phyloP scores from a whole-genome alignment of 2,329 filamentous ascomycete genomes.

The Incumbomyces delicatus region DNA sequence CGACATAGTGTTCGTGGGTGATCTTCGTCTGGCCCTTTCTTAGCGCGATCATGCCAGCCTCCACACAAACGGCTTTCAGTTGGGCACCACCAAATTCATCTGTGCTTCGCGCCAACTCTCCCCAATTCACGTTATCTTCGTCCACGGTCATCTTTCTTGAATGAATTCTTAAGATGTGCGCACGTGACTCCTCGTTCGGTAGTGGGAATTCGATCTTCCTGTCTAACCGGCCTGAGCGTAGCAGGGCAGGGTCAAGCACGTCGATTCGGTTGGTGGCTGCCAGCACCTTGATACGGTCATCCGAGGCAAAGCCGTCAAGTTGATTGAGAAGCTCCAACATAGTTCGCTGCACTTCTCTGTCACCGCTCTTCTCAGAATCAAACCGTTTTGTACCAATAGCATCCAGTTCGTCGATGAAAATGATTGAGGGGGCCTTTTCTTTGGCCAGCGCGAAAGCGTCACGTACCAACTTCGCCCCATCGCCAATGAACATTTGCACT shows the following conservation, averaged over 20 bases:
- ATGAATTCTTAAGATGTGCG: slow-evolving; percentile 95
- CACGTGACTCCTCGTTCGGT: slow-evolving; percentile 92
- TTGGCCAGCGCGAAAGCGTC: slow-evolving; percentile 97
- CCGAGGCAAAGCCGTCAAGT: slow-evolving; percentile 92
- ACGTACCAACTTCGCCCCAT: slow-evolving; percentile 92
- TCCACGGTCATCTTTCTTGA: slow-evolving; percentile 97
- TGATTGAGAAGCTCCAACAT: slow-evolving; percentile 99
- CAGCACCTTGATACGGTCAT: slow-evolving; percentile 92
- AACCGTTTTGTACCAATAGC: slow-evolving; percentile 98
- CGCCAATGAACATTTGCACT: slow-evolving; percentile 99
- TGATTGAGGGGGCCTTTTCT: slow-evolving; percentile 97
- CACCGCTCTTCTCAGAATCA: slow-evolving; percentile 95
- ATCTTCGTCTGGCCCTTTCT: slow-evolving; percentile 93
- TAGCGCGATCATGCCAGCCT: slow-evolving; percentile 97
- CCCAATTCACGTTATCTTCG: slow-evolving; percentile 77
- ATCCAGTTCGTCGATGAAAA: slow-evolving; percentile 98
- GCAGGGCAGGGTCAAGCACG: slow-evolving; percentile 80
- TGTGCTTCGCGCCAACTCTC: slow-evolving; percentile 86
- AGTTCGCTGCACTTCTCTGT: slow-evolving; percentile 93
- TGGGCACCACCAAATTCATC: slow-evolving; percentile 97
- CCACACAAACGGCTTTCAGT: slow-evolving; percentile 96
- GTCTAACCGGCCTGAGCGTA: slow-evolving; percentile 85
- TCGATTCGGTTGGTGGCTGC: slow-evolving; percentile 92
- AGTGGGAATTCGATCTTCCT: slow-evolving; percentile 97
- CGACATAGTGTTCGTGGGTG: slow-evolving; percentile 95